Evolutionary conservation across 495 filamentous ascomycete genomes (phyloP).

Genomic region (Aspergillus sclerotioniger): DNA sequence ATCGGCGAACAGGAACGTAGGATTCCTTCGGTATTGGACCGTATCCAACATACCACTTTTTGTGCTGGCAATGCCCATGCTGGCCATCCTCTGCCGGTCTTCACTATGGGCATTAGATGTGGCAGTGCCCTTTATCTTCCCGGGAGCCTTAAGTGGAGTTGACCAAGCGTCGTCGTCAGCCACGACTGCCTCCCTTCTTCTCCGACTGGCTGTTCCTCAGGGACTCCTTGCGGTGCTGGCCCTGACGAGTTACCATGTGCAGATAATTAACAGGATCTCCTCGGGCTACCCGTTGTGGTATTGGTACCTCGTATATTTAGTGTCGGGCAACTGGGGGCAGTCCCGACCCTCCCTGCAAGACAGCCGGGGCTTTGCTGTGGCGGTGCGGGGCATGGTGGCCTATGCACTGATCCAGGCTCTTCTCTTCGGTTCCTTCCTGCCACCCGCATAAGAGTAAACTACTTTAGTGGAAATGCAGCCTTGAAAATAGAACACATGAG

Average conservation of each 20-base stretch:
- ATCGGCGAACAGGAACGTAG: constrained; percentile 66
- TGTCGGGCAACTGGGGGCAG: constrained; percentile 20
- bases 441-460: constrained; percentile 65
- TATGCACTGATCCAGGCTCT: constrained; percentile 80
- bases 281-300: constrained; percentile 92
- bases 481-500: no score
- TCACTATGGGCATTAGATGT: constrained; percentile 47
- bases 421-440: constrained; percentile 89
- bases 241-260: constrained; percentile 79
- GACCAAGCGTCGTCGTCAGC: constrained; percentile 21
- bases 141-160: constrained; percentile 8
- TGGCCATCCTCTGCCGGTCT: constrained; percentile 65
- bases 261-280: constrained; percentile 86
- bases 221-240: constrained; percentile 66
- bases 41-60: constrained; percentile 85
- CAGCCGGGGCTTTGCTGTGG: constrained; percentile 24
- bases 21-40: constrained; percentile 90
- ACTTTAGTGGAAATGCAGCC: no score
- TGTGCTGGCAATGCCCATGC: constrained; percentile 74
- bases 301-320: constrained; percentile 63
- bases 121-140: constrained; percentile 11
- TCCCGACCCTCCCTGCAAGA: constrained; percentile 18
- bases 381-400: constrained; percentile 67
- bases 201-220: constrained; percentile 64
- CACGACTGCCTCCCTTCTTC: constrained; percentile 50